Base-by-base conservation (phyloP, 2,329 filamentous ascomycete species). In the Talaromyces islandicus region DNA sequence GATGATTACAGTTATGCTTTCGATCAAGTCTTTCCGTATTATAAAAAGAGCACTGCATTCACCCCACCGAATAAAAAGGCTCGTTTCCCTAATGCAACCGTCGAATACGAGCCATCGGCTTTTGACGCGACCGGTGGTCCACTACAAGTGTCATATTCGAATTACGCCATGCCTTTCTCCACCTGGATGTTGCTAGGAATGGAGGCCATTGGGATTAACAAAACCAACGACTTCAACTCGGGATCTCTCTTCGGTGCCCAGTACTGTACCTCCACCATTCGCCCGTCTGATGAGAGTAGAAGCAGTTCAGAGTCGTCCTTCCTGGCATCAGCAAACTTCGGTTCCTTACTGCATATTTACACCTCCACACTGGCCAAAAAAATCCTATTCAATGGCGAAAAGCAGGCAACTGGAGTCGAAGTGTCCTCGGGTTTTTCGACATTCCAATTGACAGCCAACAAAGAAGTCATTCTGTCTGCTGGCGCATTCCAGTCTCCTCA, bases 351-450 rank as follows among this genome's bases (percentile, higher is more conserved):
- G 38, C 70, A 52, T 1, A 62, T 76, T 2, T 76, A 73, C 60
- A 68, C 67, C 21, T 64, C 67, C 19, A 67, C 73, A 7, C 55
- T 74, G n/a, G 74, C 70, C 0, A 67, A 70, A 51, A 71, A 70
- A 56, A 70, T 78, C 32, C 30, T 76, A 3, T 77, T 77, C 60
- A 59, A 72, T 52, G 61, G 68, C 51, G 70, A 69, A 41, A 59
- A 55, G 6, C 67, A 57, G 3, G 72, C 73, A 21, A 70, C 60
- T 1, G 62, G 66, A n/a, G 63, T 71, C 24, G 19, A 64, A 51
- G 65, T 65, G 62, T 17, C 35, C 25, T 17, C 68, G 43, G 41
- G 69, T 60, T 66, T 71, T 17, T 65, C 64, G 59, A 54, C 59
- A 35, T 69, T 60, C 61, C 69, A 50, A 24, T 54, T 70, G 32